A percentile compares a stretch with the other conserved stretches of the same genome.
These are phyloP conservation scores for Holtermannia corniformis DNA, from an alignment of 768 basidiomycete genomes.

Conservation along the genomic window DNA sequence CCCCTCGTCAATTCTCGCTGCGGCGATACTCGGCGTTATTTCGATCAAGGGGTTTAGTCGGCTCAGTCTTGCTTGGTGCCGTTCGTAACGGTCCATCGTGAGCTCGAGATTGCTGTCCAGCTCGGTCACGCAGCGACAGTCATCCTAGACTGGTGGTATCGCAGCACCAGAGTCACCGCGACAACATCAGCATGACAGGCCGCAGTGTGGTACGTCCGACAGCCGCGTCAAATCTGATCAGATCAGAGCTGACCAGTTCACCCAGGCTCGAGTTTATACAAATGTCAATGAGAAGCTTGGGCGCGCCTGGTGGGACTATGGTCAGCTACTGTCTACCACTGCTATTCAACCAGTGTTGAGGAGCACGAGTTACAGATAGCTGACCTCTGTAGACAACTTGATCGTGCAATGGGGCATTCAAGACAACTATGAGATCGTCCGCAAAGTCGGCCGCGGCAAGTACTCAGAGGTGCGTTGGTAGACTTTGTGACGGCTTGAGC, in stretches of 20 bases:
- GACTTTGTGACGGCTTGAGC: background rate
- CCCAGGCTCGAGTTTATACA: conserved; percentile 52
- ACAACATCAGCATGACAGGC: background rate
- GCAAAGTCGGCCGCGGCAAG: conserved; percentile 91
- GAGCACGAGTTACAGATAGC: background rate
- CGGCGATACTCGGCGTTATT: too few species aligned
- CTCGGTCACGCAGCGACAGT: too few species aligned
- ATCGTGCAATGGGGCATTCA: conserved; percentile 94
- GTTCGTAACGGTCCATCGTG: too few species aligned
- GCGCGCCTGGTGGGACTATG: conserved; percentile 91
- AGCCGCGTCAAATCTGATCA: background rate
- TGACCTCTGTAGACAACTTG: conserved; percentile 57
- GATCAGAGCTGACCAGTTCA: background rate
- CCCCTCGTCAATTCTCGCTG: too few species aligned
- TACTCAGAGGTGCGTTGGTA: conserved; percentile 68
- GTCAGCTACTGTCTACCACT: conserved; percentile 45
- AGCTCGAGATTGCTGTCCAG: too few species aligned
- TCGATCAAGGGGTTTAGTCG: too few species aligned
- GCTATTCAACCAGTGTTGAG: background rate
- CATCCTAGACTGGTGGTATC: too few species aligned
- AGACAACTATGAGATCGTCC: conserved; percentile 95
- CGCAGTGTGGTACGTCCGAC: background rate
- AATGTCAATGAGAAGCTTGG: conserved; percentile 82
- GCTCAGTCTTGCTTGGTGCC: too few species aligned
- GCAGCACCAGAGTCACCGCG: too few species aligned